phyloP scores from a whole-genome alignment of 2,329 filamentous ascomycete genomes.

The Fusarium sp. region DNA sequence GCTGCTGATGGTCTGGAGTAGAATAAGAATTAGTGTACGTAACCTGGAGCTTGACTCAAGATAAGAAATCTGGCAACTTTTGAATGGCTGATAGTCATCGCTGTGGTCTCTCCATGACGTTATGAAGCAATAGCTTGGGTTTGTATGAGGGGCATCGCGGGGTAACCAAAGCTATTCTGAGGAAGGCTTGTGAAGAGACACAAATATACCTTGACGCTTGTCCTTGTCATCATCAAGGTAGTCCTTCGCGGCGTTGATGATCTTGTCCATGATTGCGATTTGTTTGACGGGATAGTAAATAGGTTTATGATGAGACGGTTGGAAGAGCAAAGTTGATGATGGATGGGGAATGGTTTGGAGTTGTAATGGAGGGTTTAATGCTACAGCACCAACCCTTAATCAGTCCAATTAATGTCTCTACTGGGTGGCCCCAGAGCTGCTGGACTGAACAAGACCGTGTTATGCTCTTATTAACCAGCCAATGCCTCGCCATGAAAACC shows the following conservation, averaged over 20 bases:
- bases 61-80: not conserved
- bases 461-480: conserved; percentile 6
- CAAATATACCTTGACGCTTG: conserved; percentile 45
- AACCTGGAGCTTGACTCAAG: not conserved
- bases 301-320: not conserved
- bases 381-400: conserved; percentile 4
- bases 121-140: not conserved
- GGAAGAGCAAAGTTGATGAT: conserved; percentile 25
- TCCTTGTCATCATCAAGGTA: conserved; percentile 52
- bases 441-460: not conserved
- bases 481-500: conserved; percentile 5
- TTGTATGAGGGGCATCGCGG: conserved; percentile 41
- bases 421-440: not conserved
- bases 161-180: conserved; percentile 28
- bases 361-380: conserved; percentile 25
- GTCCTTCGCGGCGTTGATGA: conserved; percentile 56
- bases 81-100: not conserved
- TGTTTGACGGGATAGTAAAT: not conserved
- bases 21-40: conserved; percentile 13
- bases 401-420: conserved; percentile 1
- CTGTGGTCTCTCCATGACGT: not conserved
- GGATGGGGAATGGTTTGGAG: conserved; percentile 13
- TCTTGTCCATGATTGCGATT: conserved; percentile 54
- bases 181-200: conserved; percentile 1
- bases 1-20: conserved; percentile 25